Percentiles rank a stretch among this genome's conserved stretches.
Evolutionary conservation across 805 yeast genomes (phyloP).

Genomic region (Sungouiozyma ichnusensis): DNA sequence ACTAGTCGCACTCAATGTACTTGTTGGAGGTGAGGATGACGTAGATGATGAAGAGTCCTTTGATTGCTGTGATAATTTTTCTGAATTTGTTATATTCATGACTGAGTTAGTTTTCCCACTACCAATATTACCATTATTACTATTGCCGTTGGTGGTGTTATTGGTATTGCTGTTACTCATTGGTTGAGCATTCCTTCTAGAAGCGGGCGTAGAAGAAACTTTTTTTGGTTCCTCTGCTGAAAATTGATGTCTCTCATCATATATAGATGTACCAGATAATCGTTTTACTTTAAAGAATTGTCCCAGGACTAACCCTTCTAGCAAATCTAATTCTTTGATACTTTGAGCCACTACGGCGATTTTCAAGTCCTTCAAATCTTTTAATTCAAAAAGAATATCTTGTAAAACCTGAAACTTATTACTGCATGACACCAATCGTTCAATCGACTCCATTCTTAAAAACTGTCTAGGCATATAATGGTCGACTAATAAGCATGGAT

Average conservation of each 20-base stretch:
- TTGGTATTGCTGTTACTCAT: no score
- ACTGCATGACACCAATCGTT: conserved; percentile 40
- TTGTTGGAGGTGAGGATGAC: neutral
- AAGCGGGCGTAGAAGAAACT: neutral
- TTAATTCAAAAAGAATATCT: conserved; percentile 28
- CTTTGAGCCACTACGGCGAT: conserved; percentile 44
- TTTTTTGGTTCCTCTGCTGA: conserved; percentile 1
- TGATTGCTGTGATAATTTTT: neutral
- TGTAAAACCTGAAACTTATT: conserved; percentile 53
- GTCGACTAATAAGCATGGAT: conserved; percentile 63
- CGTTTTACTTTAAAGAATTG: conserved; percentile 54
- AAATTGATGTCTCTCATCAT: conserved; percentile 28
- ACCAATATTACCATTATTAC: no score
- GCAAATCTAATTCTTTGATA: conserved; percentile 61
- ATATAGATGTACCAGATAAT: conserved; percentile 53
- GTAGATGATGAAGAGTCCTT: neutral
- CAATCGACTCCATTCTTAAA: conserved; percentile 54
- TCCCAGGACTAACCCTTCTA: conserved; percentile 74
- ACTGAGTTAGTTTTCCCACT: neutral
- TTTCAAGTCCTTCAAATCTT: conserved; percentile 7
- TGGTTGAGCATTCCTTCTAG: no score
- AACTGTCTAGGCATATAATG: conserved; percentile 68
- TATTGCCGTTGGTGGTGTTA: no score
- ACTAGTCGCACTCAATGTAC: neutral
- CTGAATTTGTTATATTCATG: neutral